phyloP scores from a whole-genome alignment of 1,284 basidiomycete species.

The Trametes pubescens region DNA sequence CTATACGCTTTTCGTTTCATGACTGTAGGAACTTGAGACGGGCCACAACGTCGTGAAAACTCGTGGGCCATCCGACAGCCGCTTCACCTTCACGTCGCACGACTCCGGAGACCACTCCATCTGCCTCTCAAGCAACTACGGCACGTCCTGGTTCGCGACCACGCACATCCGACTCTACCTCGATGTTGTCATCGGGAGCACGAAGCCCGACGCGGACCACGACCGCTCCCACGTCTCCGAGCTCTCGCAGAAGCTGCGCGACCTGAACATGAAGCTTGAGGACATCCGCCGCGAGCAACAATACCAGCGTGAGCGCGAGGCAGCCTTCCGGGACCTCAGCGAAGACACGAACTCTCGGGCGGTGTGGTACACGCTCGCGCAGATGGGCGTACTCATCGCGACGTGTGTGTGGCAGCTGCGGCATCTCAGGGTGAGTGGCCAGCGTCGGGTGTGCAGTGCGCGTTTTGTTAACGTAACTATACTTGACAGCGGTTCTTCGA shows the following conservation, averaged over 20 bases:
- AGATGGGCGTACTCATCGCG: conserved; percentile 85
- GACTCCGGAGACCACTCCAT: conserved; percentile 97
- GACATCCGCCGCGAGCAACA: conserved; percentile 97
- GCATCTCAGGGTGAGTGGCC: conserved; percentile 80
- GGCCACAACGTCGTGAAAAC: conserved; percentile 86
- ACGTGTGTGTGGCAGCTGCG: conserved; percentile 95
- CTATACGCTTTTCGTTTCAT: conserved; percentile 14
- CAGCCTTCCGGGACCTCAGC: conserved; percentile 89
- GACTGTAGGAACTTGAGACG: conserved; percentile 76
- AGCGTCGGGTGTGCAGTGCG: neutral
- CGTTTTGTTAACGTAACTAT: neutral
- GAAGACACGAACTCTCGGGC: conserved; percentile 90
- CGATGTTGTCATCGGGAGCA: conserved; percentile 90
- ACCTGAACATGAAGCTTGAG: conserved; percentile 92
- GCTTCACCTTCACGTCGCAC: conserved; percentile 97
- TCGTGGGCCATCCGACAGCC: conserved; percentile 87
- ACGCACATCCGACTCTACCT: conserved; percentile 95
- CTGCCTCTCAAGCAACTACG: conserved; percentile 91
- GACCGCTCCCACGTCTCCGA: conserved; percentile 90
- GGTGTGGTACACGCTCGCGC: conserved; percentile 91
- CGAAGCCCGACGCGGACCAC: conserved; percentile 83
- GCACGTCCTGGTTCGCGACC: conserved; percentile 77
- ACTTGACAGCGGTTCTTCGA: conserved; percentile 81
- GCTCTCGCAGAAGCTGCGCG: conserved; percentile 86
- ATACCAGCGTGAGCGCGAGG: conserved; percentile 96